Evolutionary conservation across 805 yeast genomes (phyloP).

Genomic region (Scheffersomyces lignosus): DNA sequence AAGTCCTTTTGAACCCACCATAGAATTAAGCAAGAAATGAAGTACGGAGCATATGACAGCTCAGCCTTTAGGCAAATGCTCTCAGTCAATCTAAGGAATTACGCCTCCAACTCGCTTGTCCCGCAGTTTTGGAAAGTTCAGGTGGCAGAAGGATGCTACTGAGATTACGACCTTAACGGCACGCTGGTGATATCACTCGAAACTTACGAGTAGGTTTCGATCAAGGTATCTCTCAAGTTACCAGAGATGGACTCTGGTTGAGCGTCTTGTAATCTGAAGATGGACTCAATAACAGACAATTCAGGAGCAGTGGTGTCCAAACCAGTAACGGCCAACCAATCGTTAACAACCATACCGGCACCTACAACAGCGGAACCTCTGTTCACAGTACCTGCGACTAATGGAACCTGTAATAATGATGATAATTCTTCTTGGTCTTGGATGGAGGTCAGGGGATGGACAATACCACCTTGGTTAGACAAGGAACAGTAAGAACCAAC

Average conservation of each 20-base stretch:
- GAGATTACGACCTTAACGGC: no score
- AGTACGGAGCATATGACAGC: no score
- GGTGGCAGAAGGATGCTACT: no score
- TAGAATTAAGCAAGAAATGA: no score
- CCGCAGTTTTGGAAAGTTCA: no score
- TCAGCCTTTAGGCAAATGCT: no score
- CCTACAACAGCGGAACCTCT: constrained; percentile 98
- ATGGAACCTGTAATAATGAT: constrained; percentile 91
- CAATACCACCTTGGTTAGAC: constrained; percentile 97
- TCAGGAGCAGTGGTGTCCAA: constrained; percentile 98
- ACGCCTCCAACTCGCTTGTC: no score
- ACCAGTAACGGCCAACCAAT: constrained; percentile 97
- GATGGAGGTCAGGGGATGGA: constrained; percentile 94
- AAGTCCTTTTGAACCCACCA: no score
- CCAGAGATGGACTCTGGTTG: constrained; percentile 85
- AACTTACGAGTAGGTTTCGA: constrained; percentile 81
- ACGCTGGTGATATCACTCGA: no score
- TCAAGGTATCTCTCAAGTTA: constrained; percentile 85
- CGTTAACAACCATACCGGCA: constrained; percentile 98
- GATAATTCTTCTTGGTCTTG: constrained; percentile 98
- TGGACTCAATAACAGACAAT: constrained; percentile 92
- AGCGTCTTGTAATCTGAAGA: constrained; percentile 89
- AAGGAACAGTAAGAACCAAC: constrained; percentile 96
- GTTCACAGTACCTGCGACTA: constrained; percentile 98
- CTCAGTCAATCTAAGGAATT: no score